Base-by-base conservation (phyloP, 2,329 filamentous ascomycete species). In the Hypomyces rosellus region DNA sequence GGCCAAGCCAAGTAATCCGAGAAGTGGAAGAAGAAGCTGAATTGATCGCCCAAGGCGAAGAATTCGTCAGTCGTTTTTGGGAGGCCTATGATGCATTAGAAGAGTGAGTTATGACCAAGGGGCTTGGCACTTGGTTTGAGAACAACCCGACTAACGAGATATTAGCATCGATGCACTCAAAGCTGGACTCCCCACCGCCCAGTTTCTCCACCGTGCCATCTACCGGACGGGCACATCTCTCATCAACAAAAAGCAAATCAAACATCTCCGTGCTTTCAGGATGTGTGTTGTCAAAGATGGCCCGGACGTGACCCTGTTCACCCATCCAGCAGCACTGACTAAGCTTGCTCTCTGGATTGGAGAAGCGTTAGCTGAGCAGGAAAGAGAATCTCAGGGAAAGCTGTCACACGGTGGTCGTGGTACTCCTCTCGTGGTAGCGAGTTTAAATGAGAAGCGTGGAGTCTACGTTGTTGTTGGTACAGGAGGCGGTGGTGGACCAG, bases 201-300 rank as follows among this genome's bases (percentile, higher is more conserved):
- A 96, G 65, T 86, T 91, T 61, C 79, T 99, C 1, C 88, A 96
- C 66, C 84, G 89, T 34, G 91, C 93, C 38, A 97, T 99, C 55
- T 88, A 96, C 54, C 87, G 89, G 44, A 96, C 92, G 0, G 93
- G 93, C 36, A 95, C 90, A 1, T 86, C 88, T 0, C 77, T 99
- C 25, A 87, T 99, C 53, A 88, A 89, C 57, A 99, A 99, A 71
- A 86, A 88, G 52, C 91, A 96, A 61, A 95, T 99, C 64, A 88
- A 89, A 36, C 90, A 96, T 65, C 75, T 99, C 14, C 84, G 89
- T 44, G 88, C 92, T 1, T 99, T 97, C 67, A 88, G 93, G 45
- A 90, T 99, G 78, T 95, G 88, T 34, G 87, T 97, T 4, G 90
- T 99, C 59, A 96, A 95, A 65, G 93, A 97, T 62, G 90, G 92